Evolutionary conservation across 169 alveolate genomes (phyloP), one percentile per base, ranked within the genome.

Genomic region (Fabrea salina): DNA sequence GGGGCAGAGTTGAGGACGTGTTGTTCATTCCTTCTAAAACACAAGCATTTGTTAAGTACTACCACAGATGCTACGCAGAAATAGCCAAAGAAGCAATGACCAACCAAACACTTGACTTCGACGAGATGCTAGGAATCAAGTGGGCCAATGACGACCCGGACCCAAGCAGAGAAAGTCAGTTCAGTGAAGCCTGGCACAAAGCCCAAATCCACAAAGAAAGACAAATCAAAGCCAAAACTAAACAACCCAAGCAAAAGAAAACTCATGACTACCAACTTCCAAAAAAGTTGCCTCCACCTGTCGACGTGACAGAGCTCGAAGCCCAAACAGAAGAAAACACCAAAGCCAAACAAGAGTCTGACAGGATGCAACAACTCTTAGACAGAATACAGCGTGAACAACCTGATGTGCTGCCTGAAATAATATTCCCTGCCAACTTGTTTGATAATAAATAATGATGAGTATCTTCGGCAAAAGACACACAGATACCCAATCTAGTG

Each of bases 81-180:
- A 98, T 97, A 83, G 99, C 99, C 0, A 98, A 97, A 84, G 99
- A 97, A 75, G 99, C 99, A 0, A 97, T 98, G 99, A 93, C 96
- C 41, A 97, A 97, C 61, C 98, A 98, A 74, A 93, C 97, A 0
- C 72, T 97, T 47, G 97, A 92, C 33, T 93, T 88, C 43, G 96
- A 96, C 27, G 99, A 98, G 47, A 96, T 94, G 13, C 81, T 98
- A 7, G 85, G 90, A 53, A 97, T 98, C 30, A 96, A 93, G 59
- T 98, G 99, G 99, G 99, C 99, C 4, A 83, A 92, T 77, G 95
- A 94, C 32, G 96, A 92, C 82, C 94, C 93, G 1, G 81, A 89
- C 53, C 92, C 90, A 37, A 59, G 59, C 7, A 80, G 77, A 27
- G 68, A 74, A 35, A 37, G 54, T 8, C 72, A 32, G 6, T 74